Percentiles rank a stretch among this genome's conserved stretches.
These are phyloP conservation scores for Pelargonium citronellum DNA, from an alignment of 441 rosid genomes.

Conservation along the genomic window DNA sequence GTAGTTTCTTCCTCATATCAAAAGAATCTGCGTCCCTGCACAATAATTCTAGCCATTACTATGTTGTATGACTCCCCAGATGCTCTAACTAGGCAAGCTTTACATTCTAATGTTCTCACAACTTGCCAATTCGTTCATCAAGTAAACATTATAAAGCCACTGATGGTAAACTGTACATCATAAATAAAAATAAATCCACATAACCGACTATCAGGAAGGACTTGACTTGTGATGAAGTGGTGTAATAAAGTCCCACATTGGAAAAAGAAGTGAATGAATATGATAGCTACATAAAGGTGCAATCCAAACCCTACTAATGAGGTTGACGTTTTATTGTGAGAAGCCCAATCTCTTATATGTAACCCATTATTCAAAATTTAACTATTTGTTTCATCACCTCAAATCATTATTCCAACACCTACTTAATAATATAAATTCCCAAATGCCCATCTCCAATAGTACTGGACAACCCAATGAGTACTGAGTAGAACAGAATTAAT, in stretches of 20 bases:
- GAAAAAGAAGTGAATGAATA: too few relatives aligned
- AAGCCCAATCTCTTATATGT: too few relatives aligned
- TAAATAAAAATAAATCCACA: neutral
- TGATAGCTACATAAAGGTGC: too few relatives aligned
- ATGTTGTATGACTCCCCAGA: conserved; percentile 11
- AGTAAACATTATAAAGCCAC: neutral
- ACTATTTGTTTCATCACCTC: neutral
- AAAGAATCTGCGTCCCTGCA: conserved; percentile 83
- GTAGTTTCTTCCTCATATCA: conserved; percentile 82
- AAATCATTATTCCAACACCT: neutral
- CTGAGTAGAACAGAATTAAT: neutral
- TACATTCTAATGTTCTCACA: neutral
- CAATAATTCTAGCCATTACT: conserved; percentile 22
- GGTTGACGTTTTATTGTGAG: too few relatives aligned
- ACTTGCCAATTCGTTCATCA: neutral
- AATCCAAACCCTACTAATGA: too few relatives aligned
- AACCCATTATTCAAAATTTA: too few relatives aligned
- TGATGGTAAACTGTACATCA: neutral
- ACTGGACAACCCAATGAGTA: neutral
- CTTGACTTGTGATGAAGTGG: neutral
- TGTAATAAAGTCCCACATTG: too few relatives aligned
- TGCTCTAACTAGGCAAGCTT: conserved; percentile 2
- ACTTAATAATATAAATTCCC: neutral
- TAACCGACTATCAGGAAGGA: neutral
- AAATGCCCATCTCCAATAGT: neutral